Base-by-base conservation (phyloP, 1,284 basidiomycete species). In the Cystobasidium pallidum region DNA sequence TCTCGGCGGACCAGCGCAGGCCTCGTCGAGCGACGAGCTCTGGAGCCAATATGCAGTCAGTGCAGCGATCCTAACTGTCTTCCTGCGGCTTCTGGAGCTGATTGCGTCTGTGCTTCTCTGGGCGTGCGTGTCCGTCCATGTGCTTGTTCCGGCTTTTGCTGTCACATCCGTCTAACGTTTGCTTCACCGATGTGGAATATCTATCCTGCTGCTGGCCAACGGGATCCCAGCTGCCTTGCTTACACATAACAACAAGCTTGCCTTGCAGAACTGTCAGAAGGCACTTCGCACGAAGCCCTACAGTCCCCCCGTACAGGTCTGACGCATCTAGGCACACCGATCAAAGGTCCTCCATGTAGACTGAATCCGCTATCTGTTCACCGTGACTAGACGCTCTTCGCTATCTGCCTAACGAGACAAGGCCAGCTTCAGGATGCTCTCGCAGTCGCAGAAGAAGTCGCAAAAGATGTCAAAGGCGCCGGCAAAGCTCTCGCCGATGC, bases 31-130 rank as follows among this genome's bases (percentile, higher is more conserved):
- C 39, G 52, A 45, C 17, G 68, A 30, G 59, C 59, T 19, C 28
- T 71, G 11, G 59, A 71, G 61, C 68, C 68, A 13, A 64, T 71
- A 54, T 52, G 45, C 68, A 64, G 68, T 71, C 49, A 63, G 68
- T 71, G 15, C 10, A 19, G 6, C 52, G 21, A 19, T 52, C 32
- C 7, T 17, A 65, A 1, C 28, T 34, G 49, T 6, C 15, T 24
- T n/a, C 2, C 8, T 7, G 17, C 41, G 39, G 59, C 7, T 17
- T 24, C 8, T 43, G 41, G n/a, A 26, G 43, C 39, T 49, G 61
- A 43, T 6, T 43, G 61, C 13, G 34, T 32, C 39, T 63, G 39
- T 66, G 47, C 19, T 19, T 39, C 24, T 39, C 2, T 36, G 30
- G 47, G 1, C 49, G 30, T 11, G 11, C 54, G 10, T n/a, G n/a